Base-by-base conservation (phyloP, 352 stramenopile species). In the Globisporangium parvum region DNA sequence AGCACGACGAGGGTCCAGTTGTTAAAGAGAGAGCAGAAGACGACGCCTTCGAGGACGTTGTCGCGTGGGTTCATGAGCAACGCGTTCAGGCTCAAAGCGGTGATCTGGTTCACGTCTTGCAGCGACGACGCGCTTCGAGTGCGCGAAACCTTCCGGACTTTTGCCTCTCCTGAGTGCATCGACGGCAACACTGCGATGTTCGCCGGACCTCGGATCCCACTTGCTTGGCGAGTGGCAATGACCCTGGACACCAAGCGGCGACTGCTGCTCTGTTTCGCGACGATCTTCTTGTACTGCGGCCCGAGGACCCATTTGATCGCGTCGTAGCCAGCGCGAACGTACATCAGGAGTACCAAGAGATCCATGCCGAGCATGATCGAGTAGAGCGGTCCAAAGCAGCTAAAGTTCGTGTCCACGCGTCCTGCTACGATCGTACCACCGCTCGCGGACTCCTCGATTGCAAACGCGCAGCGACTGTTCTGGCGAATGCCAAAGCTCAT, bases 1-100 rank as follows among this genome's bases (percentile, higher is more conserved):
- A 81, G 49, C 11, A 67, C 48, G 4, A 72, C 62, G 0, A 77
- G 55, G 10, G 63, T 54, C 3, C 60, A 47, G 54, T 68, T 81
- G 48, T 67, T 76, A 40, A 71, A 70, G 4, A 87, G 57, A 10
- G 75, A 28, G 72, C 28, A 65, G 70, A 17, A 58, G n/a, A 63
- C 18, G 55, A 79, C 24, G 56, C 67, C 14, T 55, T 51, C 48
- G 20, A 55, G 35, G 12, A 47, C 53, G 28, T 62, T 42, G 17
- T 35, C 15, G 18, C 24, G 48, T 4, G n/a, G n/a, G 24, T 17
- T 6, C 31, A 37, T 44, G 21, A 6, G 6, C 9, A 53, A 8
- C 12, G 47, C 31, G 31, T 28, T n/a, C 8, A 28, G 14, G 39
- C 15, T 44, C 28, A 53, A 26, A 2, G 48, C 6, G 15, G 18